Evolutionary conservation across 2,329 filamentous ascomycete genomes (phyloP).

Genomic region (Fusarium redolens): DNA sequence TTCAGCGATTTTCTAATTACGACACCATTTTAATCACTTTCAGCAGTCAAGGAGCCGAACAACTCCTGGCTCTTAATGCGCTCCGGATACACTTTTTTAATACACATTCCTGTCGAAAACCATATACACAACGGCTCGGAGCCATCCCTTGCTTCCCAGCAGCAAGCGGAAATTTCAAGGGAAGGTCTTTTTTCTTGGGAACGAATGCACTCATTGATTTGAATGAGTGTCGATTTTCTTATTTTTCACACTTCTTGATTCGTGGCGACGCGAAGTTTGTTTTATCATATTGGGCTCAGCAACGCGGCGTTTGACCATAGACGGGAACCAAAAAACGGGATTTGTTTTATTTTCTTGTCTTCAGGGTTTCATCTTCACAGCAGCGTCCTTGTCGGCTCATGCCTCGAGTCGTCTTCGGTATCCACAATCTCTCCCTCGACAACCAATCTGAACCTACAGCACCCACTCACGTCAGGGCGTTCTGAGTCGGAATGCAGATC

Average conservation of each 20-base stretch:
- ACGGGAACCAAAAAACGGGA: slow-evolving; percentile 41
- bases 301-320: slow-evolving; percentile 51
- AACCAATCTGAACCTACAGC: slow-evolving; percentile 15
- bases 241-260: slow-evolving; percentile 8
- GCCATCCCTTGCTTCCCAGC: slow-evolving; percentile 55
- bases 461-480: slow-evolving; percentile 36
- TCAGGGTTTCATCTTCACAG: slow-evolving; percentile 12
- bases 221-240: slow-evolving; percentile 20
- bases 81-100: slow-evolving; percentile 50
- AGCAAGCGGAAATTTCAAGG: slow-evolving; percentile 47
- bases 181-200: slow-evolving; percentile 31
- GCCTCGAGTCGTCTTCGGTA: not conserved
- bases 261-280: slow-evolving; percentile 25
- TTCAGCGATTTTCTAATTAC: slow-evolving; percentile 38
- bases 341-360: slow-evolving; percentile 33
- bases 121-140: slow-evolving; percentile 52
- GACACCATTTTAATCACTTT: slow-evolving; percentile 41
- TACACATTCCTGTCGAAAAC: slow-evolving; percentile 49
- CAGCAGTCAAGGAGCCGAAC: slow-evolving; percentile 31
- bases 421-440: slow-evolving; percentile 21
- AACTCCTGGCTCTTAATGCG: slow-evolving; percentile 44
- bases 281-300: slow-evolving; percentile 31
- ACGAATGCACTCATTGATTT: slow-evolving; percentile 28
- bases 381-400: slow-evolving; percentile 12
- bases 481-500: slow-evolving; percentile 47